These are phyloP conservation scores for Xylaria venustula DNA, from an alignment of 495 filamentous ascomycete genomes.

Conservation along the genomic window DNA sequence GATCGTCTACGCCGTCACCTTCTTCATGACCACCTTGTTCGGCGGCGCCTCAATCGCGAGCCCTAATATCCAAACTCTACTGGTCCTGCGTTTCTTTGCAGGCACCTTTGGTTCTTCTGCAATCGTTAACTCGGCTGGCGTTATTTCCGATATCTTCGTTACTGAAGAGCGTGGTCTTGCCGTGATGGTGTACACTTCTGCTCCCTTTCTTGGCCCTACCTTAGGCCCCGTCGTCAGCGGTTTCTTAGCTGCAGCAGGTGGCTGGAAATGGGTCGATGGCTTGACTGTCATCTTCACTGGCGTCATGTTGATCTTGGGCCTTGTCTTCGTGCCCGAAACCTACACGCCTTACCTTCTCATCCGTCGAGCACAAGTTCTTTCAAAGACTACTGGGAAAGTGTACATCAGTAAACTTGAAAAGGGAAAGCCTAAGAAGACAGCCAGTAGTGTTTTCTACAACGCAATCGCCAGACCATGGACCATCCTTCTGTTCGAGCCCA, in stretches of 20 bases:
- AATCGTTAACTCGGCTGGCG: not conserved
- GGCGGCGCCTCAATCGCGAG: slow-evolving; percentile 36
- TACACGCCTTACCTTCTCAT: not conserved
- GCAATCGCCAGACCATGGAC: not conserved
- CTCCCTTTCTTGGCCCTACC: not conserved
- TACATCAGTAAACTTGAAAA: not conserved
- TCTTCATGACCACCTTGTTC: slow-evolving; percentile 56
- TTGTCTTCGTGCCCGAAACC: not conserved
- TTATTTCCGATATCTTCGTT: not conserved
- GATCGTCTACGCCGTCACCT: slow-evolving; percentile 55
- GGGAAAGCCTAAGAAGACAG: not conserved
- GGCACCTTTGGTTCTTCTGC: not conserved
- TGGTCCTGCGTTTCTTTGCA: not conserved
- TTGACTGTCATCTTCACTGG: not conserved
- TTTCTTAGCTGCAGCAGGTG: not conserved
- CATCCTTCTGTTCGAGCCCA: not conserved
- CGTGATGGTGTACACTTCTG: not conserved
- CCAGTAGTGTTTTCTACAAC: not conserved
- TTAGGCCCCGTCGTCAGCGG: not conserved
- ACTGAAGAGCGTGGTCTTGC: not conserved
- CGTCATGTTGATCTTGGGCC: not conserved
- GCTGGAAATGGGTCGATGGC: not conserved
- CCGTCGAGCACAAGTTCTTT: not conserved
- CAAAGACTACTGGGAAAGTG: not conserved
- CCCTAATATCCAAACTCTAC: not conserved